Evolutionary conservation across 2,329 filamentous ascomycete species (phyloP).

Genomic region (Penicillium sp.): DNA sequence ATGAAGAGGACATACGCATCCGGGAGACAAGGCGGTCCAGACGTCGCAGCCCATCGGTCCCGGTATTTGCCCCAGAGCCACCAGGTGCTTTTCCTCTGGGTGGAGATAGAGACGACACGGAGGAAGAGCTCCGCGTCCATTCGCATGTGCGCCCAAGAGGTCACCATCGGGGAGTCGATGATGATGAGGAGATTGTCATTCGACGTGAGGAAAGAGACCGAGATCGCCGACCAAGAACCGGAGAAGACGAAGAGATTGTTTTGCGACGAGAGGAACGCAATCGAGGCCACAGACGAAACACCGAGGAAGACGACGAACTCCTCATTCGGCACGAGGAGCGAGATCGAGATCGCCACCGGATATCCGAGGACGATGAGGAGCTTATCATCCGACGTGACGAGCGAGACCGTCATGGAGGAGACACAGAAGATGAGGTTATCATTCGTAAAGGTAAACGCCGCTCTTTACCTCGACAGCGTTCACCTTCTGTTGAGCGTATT

Average conservation of each 20-base stretch:
- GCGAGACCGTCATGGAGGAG: constrained; percentile 3
- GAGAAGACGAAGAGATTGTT: background rate
- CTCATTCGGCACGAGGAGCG: constrained; percentile 14
- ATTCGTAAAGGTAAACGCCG: constrained; percentile 10
- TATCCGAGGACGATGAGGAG: constrained; percentile 35
- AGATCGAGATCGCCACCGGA: constrained; percentile 9
- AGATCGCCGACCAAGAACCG: background rate
- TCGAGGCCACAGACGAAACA: background rate
- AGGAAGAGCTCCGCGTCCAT: constrained; percentile 6
- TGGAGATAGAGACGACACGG: background rate
- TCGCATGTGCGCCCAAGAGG: constrained; percentile 9
- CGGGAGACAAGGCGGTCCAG: constrained; percentile 6
- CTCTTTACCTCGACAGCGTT: constrained; percentile 45
- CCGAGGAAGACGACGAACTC: constrained; percentile 16
- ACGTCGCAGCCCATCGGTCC: constrained; percentile 6
- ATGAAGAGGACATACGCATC: constrained; percentile 7
- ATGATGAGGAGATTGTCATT: constrained; percentile 18
- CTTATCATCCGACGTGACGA: constrained; percentile 39
- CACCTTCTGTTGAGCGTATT: constrained; percentile 58
- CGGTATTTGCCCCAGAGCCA: constrained; percentile 2
- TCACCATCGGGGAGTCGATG: constrained; percentile 21
- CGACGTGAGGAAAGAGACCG: background rate
- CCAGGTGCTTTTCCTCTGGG: constrained; percentile 9
- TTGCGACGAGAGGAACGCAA: background rate
- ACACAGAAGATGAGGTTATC: constrained; percentile 9